phyloP scores from a whole-genome alignment of 129 eudicot species.

The Chrysanthemum seticuspe region DNA sequence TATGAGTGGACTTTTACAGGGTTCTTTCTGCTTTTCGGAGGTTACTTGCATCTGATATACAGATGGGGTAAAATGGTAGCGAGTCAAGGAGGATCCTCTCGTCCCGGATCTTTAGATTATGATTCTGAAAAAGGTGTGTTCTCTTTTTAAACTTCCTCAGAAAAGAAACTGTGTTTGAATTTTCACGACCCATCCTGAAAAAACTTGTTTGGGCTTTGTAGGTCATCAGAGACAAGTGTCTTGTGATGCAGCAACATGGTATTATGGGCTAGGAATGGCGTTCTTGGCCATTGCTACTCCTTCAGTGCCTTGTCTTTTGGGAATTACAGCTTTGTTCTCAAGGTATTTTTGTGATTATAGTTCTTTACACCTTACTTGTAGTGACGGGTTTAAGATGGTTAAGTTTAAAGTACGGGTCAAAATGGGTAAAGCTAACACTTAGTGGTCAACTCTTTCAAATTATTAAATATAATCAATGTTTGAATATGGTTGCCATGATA shows the following conservation, averaged over 20 bases:
- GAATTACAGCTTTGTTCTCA: constrained; percentile 78
- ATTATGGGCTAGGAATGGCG: constrained; percentile 81
- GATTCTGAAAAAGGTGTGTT: constrained; percentile 79
- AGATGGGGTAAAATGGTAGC: constrained; percentile 81
- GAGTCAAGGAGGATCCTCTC: constrained; percentile 52
- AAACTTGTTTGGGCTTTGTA: constrained; percentile 34
- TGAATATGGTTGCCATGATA: no score
- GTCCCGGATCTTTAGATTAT: constrained; percentile 56
- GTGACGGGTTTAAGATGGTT: no score
- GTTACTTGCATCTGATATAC: constrained; percentile 60
- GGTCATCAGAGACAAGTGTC: constrained; percentile 84
- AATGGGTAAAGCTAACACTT: no score
- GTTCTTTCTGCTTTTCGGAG: constrained; percentile 74
- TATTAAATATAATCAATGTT: no score
- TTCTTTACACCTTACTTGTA: neutral
- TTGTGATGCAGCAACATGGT: constrained; percentile 69
- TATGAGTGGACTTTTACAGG: constrained; percentile 91
- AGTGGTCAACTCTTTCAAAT: no score
- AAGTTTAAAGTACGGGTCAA: no score
- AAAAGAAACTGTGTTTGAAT: constrained; percentile 6
- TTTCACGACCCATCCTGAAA: constrained; percentile 5
- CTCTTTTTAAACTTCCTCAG: neutral
- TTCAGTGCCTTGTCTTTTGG: constrained; percentile 69
- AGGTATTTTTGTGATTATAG: constrained; percentile 47
- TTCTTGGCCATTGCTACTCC: constrained; percentile 72